A percentile compares a stretch with the other conserved stretches of the same genome.
Evolutionary conservation across 2,329 filamentous ascomycete species (phyloP).

Genomic region (Arthroderma sp.): DNA sequence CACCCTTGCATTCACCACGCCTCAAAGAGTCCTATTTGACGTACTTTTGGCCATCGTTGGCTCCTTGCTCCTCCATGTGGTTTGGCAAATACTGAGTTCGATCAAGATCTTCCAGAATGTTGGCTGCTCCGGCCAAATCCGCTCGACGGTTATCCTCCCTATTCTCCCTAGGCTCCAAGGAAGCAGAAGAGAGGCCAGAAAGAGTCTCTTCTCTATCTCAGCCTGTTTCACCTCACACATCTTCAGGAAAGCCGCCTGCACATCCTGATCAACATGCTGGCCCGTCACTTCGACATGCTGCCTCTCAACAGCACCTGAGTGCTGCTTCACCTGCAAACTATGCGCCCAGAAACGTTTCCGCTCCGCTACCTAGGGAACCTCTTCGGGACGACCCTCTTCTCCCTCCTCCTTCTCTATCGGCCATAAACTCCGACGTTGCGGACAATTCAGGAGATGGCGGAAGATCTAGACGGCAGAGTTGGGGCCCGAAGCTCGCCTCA

Average conservation of each 20-base stretch:
- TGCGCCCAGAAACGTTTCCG: constrained; percentile 11
- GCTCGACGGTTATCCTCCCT: constrained; percentile 35
- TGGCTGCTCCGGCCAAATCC: constrained; percentile 30
- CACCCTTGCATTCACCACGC: too few species aligned
- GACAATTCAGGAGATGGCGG: constrained; percentile 21
- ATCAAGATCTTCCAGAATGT: constrained; percentile 1
- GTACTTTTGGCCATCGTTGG: too few species aligned
- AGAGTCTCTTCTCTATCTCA: constrained; percentile 2
- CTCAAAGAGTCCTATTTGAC: too few species aligned
- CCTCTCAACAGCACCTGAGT: constrained; percentile 10
- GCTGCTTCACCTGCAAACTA: not conserved
- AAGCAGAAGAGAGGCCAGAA: constrained; percentile 14
- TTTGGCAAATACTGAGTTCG: too few species aligned
- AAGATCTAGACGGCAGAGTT: constrained; percentile 25
- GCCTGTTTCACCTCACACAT: constrained; percentile 18
- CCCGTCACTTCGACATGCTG: constrained; percentile 7
- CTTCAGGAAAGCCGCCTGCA: constrained; percentile 13
- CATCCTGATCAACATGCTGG: constrained; percentile 8
- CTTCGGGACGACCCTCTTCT: constrained; percentile 19
- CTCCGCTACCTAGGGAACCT: constrained; percentile 10
- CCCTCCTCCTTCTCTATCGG: constrained; percentile 28
- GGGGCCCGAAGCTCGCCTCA: constrained; percentile 22
- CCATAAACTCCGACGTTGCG: constrained; percentile 25
- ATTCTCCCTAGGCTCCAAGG: constrained; percentile 28
- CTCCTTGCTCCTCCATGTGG: too few species aligned